A percentile compares a stretch with the other conserved stretches of the same genome.
Evolutionary conservation across 2,329 filamentous ascomycete species (phyloP).

Genomic region (Corniculantispora saksenae): DNA sequence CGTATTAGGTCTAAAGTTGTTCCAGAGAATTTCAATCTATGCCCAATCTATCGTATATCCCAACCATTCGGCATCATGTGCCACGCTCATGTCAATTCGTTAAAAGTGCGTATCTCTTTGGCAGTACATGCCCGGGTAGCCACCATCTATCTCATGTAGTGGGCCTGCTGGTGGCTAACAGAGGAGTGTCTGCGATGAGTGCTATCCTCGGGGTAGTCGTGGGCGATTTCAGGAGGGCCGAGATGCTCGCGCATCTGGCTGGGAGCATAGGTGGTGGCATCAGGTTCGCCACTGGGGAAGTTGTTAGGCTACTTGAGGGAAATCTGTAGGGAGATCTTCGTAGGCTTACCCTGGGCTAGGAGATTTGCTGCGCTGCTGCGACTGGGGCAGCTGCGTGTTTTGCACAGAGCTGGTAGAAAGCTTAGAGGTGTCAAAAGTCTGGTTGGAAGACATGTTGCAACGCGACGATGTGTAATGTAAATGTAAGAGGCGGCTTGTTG

Average conservation of each 20-base stretch:
- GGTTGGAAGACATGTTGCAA: constrained; percentile 1
- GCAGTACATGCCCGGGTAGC: not conserved
- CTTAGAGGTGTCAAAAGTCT: not conserved
- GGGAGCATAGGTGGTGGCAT: not conserved
- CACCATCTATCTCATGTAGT: constrained; percentile 9
- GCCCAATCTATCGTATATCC: not conserved
- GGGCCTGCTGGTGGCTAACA: constrained; percentile 12
- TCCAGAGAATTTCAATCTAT: not conserved
- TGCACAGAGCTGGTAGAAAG: not conserved
- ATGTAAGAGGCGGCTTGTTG: not conserved
- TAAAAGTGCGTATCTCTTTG: too few species aligned
- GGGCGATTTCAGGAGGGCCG: constrained; percentile 17
- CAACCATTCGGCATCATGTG: not conserved
- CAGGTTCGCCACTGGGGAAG: not conserved
- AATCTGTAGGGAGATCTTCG: not conserved
- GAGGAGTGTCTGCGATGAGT: constrained; percentile 17
- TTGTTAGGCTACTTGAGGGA: not conserved
- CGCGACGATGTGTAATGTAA: not conserved
- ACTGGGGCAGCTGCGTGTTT: not conserved
- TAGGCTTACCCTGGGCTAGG: not conserved
- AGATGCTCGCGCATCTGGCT: constrained; percentile 15
- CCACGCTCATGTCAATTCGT: not conserved
- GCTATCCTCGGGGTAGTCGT: constrained; percentile 21
- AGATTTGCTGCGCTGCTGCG: not conserved
- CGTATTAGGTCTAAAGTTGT: not conserved